phyloP scores from a whole-genome alignment of 306 rosid genomes.

The Lablab purpureus region DNA sequence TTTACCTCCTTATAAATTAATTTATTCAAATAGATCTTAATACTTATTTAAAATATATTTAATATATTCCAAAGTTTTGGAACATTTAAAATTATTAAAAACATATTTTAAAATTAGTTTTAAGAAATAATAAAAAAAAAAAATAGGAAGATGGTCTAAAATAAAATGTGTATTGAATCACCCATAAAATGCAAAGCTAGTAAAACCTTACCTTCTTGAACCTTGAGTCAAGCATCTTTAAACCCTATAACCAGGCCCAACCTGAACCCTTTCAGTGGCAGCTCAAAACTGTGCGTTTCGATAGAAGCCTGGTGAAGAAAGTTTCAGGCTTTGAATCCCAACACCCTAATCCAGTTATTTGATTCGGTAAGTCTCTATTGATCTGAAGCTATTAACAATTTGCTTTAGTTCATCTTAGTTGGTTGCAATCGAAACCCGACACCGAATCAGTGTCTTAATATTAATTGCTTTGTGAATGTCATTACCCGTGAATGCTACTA shows the following conservation, averaged over 20 bases:
- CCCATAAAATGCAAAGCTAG: neutral
- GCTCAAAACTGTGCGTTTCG: neutral
- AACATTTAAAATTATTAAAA: too few species aligned
- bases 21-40: too few species aligned
- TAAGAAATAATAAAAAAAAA: too few species aligned
- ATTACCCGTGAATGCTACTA: neutral
- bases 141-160: neutral
- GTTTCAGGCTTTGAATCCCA: neutral
- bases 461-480: neutral
- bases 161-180: neutral
- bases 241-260: slow-evolving; percentile 1
- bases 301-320: neutral
- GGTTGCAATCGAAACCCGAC: neutral
- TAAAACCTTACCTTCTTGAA: neutral
- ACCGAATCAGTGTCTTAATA: neutral
- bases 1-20: too few species aligned
- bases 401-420: neutral
- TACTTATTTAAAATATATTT: too few species aligned
- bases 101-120: too few species aligned
- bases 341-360: neutral
- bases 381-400: neutral
- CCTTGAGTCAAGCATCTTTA: neutral
- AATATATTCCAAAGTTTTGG: too few species aligned
- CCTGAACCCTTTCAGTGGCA: neutral
- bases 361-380: neutral